Base-by-base conservation (phyloP, 148 eudicot genomes). In the Drosera capensis region DNA sequence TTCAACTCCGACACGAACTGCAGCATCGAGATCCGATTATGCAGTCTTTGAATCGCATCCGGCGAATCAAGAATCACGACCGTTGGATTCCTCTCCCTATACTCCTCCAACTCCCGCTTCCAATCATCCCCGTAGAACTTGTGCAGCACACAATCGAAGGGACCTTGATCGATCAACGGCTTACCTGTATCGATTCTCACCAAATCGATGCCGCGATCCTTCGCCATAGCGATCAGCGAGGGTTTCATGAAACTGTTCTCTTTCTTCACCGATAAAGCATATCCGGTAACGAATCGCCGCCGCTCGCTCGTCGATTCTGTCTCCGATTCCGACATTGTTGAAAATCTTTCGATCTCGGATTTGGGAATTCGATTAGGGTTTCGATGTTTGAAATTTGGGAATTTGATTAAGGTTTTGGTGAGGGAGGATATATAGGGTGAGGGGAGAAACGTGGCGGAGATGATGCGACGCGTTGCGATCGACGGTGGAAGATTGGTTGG, bases 81-180 rank as follows among this genome's bases (percentile, higher is more conserved):
- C 22, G 37, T 50, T 22, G 74, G 74, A 56, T 69, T 12, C 20
- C 23, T 20, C 1, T 20, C 7, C 8, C 56, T 38, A 47, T 58
- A 69, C 1, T 64, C 69, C 5, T 20, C 25, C 34, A 69, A 40
- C 31, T 69, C 62, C 7, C 19, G 52, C 54, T 57, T 58, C 74
- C 74, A 64, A 19, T 64, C 56, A 5, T 60, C 59, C 23, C 66
- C 55, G 44, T 63, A 59, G 9, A 55, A 23, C 20, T 69, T 69
- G 59, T 69, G 74, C 17, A 69, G 66, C 9, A 69, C 40, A 28
- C 65, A 59, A 64, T 69, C 69, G 41, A 63, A 69, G 9, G 68
- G 69, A 1, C 69, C 69, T 56, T 69, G 69, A 6, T 69, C 69
- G 24, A 59, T 47, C 49, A 64, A 42, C 18, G 58, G 58, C 50